Conservation (phyloP, 805 yeast genomes). For the Teunomyces panamensis region DNA sequence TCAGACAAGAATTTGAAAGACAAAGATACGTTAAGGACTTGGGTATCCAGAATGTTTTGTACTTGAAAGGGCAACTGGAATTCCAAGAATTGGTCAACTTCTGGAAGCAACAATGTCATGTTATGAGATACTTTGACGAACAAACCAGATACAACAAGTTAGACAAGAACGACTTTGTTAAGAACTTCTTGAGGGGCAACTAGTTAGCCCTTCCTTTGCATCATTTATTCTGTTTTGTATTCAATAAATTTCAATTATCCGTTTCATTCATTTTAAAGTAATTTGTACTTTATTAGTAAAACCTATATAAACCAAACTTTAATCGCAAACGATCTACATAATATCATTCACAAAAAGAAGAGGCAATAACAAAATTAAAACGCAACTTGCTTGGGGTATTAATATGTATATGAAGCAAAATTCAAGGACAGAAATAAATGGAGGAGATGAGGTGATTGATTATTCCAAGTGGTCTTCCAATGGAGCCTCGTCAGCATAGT, state of each 20-base stretch:
- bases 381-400: constrained; percentile 4
- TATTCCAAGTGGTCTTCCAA: constrained; percentile 50
- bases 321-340: constrained; percentile 3
- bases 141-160: constrained; percentile 55
- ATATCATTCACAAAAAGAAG: constrained; percentile 1
- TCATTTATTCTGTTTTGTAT: constrained; percentile 2
- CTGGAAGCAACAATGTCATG: constrained; percentile 88
- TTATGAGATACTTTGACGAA: constrained; percentile 75
- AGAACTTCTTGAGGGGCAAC: constrained; percentile 69
- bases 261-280: neutral
- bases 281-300: constrained; percentile 4
- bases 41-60: constrained; percentile 63
- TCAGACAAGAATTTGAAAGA: constrained; percentile 88
- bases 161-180: constrained; percentile 60
- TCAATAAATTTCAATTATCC: neutral
- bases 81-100: constrained; percentile 83
- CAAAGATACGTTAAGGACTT: constrained; percentile 69
- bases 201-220: constrained; percentile 10
- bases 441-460: constrained; percentile 5
- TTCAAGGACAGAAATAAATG: constrained; percentile 7
- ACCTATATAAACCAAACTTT: constrained; percentile 3
- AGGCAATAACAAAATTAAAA: constrained; percentile 2
- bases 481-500: constrained; percentile 64
- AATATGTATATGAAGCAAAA: constrained; percentile 12
- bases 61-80: constrained; percentile 86